phyloP scores from a whole-genome alignment of 2,329 filamentous ascomycete species.

The Thermoascus crustaceus region DNA sequence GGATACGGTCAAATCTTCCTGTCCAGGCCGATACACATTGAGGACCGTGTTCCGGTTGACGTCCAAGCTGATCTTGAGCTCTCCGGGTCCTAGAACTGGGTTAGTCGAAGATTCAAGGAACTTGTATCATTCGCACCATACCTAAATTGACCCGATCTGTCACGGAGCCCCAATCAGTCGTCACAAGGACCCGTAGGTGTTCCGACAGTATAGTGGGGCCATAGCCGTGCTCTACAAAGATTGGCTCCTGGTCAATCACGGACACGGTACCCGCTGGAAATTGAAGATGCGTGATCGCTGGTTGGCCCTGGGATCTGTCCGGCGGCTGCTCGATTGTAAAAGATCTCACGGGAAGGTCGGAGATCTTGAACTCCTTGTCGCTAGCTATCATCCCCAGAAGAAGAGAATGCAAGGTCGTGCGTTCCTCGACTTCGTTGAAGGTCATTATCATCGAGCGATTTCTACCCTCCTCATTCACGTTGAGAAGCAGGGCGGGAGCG shows the following conservation, averaged over 20 bases:
- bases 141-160: constrained; percentile 76
- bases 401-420: constrained; percentile 62
- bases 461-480: constrained; percentile 57
- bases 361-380: constrained; percentile 60
- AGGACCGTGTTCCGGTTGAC: constrained; percentile 55
- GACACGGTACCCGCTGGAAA: constrained; percentile 31
- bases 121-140: constrained; percentile 19
- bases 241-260: constrained; percentile 63
- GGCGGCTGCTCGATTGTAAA: constrained; percentile 52
- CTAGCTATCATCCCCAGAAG: constrained; percentile 64
- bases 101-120: constrained; percentile 10
- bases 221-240: constrained; percentile 46
- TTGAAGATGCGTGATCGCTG: constrained; percentile 25
- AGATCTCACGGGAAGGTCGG: constrained; percentile 58
- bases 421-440: constrained; percentile 65
- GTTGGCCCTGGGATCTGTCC: constrained; percentile 22
- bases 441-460: constrained; percentile 68
- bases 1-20: constrained; percentile 68
- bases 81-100: constrained; percentile 51
- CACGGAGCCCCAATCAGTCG: constrained; percentile 67
- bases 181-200: constrained; percentile 63
- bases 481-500: constrained; percentile 60
- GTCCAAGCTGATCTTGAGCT: constrained; percentile 59
- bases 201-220: constrained; percentile 67
- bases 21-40: constrained; percentile 61